A percentile compares a stretch with the other conserved stretches of the same genome.
These are phyloP conservation scores for Colletotrichum tropicicola DNA, from an alignment of 2,329 filamentous ascomycete genomes.

Conservation along the genomic window DNA sequence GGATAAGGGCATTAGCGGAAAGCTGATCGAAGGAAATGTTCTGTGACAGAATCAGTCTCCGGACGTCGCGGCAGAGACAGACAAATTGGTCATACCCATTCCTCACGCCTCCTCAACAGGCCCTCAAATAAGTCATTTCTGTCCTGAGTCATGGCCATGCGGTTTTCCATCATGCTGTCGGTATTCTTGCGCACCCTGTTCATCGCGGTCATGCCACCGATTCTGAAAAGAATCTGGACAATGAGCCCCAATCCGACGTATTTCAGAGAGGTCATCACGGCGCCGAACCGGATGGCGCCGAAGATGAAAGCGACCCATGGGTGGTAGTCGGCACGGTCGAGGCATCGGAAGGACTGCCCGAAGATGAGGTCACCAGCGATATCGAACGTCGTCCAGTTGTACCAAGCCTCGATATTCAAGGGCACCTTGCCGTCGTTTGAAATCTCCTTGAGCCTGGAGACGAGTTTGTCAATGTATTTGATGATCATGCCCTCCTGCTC, in stretches of 20 bases:
- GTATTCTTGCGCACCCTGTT: neutral
- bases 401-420: constrained; percentile 12
- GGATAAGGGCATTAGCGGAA: constrained; percentile 21
- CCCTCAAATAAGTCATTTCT: constrained; percentile 29
- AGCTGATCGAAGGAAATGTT: constrained; percentile 23
- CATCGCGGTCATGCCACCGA: constrained; percentile 5
- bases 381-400: constrained; percentile 15
- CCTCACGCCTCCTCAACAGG: constrained; percentile 22
- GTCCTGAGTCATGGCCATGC: constrained; percentile 1
- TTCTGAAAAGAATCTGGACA: neutral
- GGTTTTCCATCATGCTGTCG: neutral
- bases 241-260: neutral
- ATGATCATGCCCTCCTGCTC: constrained; percentile 40
- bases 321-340: constrained; percentile 35
- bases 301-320: constrained; percentile 38
- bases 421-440: neutral
- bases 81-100: neutral
- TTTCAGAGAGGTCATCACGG: constrained; percentile 2
- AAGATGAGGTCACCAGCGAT: constrained; percentile 39
- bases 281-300: neutral
- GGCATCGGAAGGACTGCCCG: constrained; percentile 38
- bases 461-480: constrained; percentile 37
- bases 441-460: neutral
- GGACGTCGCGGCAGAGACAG: too few species aligned
- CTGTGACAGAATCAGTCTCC: constrained; percentile 28